Percentiles rank a stretch among this genome's conserved stretches.
phyloP scores from a whole-genome alignment of 371 early-diverging fungal genomes.

The Mucor piriformis region DNA sequence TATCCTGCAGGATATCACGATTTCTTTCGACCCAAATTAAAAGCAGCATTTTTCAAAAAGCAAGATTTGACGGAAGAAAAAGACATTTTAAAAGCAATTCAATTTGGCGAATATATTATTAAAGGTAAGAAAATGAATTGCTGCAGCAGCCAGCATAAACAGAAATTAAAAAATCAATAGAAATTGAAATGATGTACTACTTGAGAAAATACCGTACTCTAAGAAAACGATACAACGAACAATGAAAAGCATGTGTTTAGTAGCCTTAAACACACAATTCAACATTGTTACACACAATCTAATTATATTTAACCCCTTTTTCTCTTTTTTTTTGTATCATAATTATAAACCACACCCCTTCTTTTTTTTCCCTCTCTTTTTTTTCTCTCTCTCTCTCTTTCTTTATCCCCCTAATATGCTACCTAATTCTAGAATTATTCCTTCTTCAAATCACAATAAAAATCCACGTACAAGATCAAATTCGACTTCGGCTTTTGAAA shows the following conservation, averaged over 20 bases:
- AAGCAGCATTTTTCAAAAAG: conserved; percentile 70
- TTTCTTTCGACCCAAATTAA: conserved; percentile 62
- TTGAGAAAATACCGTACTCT: conserved; percentile 73
- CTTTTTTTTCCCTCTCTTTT: background rate
- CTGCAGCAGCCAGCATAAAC: no score
- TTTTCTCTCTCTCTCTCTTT: conserved; percentile 4
- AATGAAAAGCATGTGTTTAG: conserved; percentile 26
- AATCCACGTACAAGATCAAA: conserved; percentile 21
- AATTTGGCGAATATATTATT: conserved; percentile 64
- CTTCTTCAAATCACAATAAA: conserved; percentile 15
- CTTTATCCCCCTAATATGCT: conserved; percentile 18
- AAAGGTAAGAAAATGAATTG: no score
- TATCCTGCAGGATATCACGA: conserved; percentile 61
- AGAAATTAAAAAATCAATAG: conserved; percentile 30
- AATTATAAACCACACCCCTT: background rate
- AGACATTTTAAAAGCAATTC: conserved; percentile 66
- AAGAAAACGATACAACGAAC: conserved; percentile 58
- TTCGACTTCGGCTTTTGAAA: conserved; percentile 9
- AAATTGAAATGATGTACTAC: conserved; percentile 76
- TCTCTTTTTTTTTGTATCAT: background rate
- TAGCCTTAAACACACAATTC: conserved; percentile 25
- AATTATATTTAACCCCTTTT: conserved; percentile 5
- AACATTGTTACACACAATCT: conserved; percentile 26
- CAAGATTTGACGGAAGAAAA: conserved; percentile 51
- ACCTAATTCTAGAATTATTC: conserved; percentile 31